A percentile compares a stretch with the other conserved stretches of the same genome.
Evolutionary conservation across 768 basidiomycete genomes (phyloP).

Genomic region (Lanmaoa pseudosensibilis): DNA sequence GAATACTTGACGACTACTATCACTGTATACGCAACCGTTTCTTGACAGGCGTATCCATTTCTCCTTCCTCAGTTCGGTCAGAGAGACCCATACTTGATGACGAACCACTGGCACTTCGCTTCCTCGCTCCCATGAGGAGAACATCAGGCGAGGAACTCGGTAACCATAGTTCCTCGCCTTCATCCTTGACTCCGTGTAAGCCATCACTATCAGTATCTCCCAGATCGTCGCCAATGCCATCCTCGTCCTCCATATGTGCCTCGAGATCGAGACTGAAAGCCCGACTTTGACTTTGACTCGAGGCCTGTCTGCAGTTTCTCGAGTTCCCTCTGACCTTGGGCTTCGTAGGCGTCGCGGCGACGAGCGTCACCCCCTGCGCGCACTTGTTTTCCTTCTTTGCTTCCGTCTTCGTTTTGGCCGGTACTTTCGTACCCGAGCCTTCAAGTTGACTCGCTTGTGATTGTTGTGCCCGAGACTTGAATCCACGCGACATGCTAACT

Average conservation of each 20-base stretch:
- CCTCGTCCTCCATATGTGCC: neutral
- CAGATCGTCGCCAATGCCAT: neutral
- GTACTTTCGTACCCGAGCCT: slow-evolving; percentile 17
- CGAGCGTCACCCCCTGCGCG: slow-evolving; percentile 38
- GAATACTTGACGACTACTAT: neutral
- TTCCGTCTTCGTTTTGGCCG: slow-evolving; percentile 9
- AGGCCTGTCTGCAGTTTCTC: slow-evolving; percentile 4
- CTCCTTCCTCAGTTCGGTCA: slow-evolving; percentile 15
- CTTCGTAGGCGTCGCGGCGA: slow-evolving; percentile 57
- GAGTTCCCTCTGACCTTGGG: slow-evolving; percentile 18
- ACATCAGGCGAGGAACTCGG: slow-evolving; percentile 44
- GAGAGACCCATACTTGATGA: slow-evolving; percentile 26
- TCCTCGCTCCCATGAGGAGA: slow-evolving; percentile 31
- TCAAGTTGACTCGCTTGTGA: slow-evolving; percentile 15
- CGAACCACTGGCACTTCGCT: slow-evolving; percentile 27
- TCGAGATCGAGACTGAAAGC: slow-evolving; percentile 5
- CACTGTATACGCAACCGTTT: slow-evolving; percentile 25
- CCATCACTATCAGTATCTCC: slow-evolving; percentile 9
- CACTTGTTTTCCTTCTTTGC: slow-evolving; percentile 4
- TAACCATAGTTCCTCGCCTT: slow-evolving; percentile 43
- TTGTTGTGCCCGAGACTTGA: slow-evolving; percentile 46
- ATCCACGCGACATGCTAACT: slow-evolving; percentile 74
- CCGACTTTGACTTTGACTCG: slow-evolving; percentile 11
- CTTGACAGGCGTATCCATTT: slow-evolving; percentile 24
- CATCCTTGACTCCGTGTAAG: slow-evolving; percentile 13